Evolutionary conservation across 371 early-diverging fungal species (phyloP).

Genomic region (Mortierella sp.): DNA sequence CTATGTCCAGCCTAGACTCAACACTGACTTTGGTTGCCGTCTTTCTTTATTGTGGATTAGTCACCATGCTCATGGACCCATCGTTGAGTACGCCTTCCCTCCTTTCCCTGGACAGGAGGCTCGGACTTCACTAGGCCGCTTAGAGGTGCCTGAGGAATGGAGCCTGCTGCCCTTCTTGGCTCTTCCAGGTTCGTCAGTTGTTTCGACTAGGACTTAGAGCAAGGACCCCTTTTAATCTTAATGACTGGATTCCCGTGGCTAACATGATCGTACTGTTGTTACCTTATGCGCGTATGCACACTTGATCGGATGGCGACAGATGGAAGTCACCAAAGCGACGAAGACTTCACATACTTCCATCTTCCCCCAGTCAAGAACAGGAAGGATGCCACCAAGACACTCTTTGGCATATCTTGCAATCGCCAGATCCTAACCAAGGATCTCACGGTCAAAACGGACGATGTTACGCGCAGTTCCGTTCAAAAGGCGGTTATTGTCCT

Average conservation of each 20-base stretch:
- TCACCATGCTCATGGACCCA: slow-evolving; percentile 75
- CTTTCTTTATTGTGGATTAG: slow-evolving; percentile 8
- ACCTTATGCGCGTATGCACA: too few species aligned
- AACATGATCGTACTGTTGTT: too few species aligned
- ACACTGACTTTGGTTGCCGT: background rate
- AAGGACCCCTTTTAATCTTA: too few species aligned
- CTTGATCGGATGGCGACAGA: too few species aligned
- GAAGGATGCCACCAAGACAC: slow-evolving; percentile 70
- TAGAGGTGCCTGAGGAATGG: slow-evolving; percentile 86
- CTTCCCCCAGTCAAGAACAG: slow-evolving; percentile 81
- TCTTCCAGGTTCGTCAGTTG: slow-evolving; percentile 66
- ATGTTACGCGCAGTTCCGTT: slow-evolving; percentile 84
- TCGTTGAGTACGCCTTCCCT: slow-evolving; percentile 80
- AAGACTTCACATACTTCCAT: slow-evolving; percentile 89
- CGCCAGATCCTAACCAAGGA: slow-evolving; percentile 82
- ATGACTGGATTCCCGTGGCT: too few species aligned
- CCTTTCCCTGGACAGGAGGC: slow-evolving; percentile 68
- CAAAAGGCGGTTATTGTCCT: slow-evolving; percentile 87
- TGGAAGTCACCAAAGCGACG: slow-evolving; percentile 86
- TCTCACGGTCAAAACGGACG: slow-evolving; percentile 73
- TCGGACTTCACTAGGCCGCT: slow-evolving; percentile 57
- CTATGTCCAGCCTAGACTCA: background rate
- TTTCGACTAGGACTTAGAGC: too few species aligned
- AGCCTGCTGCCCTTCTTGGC: slow-evolving; percentile 78
- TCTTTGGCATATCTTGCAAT: slow-evolving; percentile 89